A percentile compares a stretch with the other conserved stretches of the same genome.
Evolutionary conservation across 2,329 filamentous ascomycete species (phyloP).

Genomic region (Alternaria novae-zelandiae): DNA sequence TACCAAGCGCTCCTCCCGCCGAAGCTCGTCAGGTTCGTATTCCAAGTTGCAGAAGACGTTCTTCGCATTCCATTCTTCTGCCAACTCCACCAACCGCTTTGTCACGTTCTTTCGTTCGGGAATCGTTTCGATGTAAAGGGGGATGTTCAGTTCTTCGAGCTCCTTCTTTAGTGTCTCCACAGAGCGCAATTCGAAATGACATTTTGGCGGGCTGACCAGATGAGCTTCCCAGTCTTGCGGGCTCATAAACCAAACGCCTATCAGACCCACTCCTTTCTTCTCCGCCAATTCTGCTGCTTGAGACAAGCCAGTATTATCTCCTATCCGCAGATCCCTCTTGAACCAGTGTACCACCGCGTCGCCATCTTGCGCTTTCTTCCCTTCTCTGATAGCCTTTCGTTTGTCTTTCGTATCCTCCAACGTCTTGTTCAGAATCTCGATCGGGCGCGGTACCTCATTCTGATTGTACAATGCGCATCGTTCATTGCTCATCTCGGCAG

Average conservation of each 20-base stretch:
- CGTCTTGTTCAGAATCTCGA: constrained; percentile 69
- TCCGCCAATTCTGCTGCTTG: constrained; percentile 72
- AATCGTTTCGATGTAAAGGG: constrained; percentile 76
- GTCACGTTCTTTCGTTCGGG: constrained; percentile 69
- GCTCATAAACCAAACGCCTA: constrained; percentile 79
- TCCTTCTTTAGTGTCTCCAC: constrained; percentile 70
- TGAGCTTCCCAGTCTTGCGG: constrained; percentile 88
- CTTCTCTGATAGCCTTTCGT: constrained; percentile 56
- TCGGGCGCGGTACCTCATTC: constrained; percentile 73
- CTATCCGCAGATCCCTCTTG: constrained; percentile 77
- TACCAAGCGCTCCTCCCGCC: constrained; percentile 74
- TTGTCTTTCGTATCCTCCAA: constrained; percentile 65
- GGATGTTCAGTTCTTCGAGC: constrained; percentile 74
- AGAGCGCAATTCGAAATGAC: constrained; percentile 82
- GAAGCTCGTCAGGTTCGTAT: constrained; percentile 89
- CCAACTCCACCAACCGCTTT: constrained; percentile 66
- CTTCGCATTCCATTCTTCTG: constrained; percentile 73
- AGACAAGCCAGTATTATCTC: constrained; percentile 75
- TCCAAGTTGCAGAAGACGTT: constrained; percentile 85
- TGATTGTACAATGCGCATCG: constrained; percentile 76
- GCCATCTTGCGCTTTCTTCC: constrained; percentile 48
- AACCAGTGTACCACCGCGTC: constrained; percentile 86
- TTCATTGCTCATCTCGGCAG: constrained; percentile 82
- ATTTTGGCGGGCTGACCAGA: constrained; percentile 71
- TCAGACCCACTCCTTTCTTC: constrained; percentile 71